Percentiles rank a stretch among this genome's conserved stretches.
Evolutionary conservation across 495 filamentous ascomycete genomes (phyloP).

Genomic region (Chaetomium fimeti): DNA sequence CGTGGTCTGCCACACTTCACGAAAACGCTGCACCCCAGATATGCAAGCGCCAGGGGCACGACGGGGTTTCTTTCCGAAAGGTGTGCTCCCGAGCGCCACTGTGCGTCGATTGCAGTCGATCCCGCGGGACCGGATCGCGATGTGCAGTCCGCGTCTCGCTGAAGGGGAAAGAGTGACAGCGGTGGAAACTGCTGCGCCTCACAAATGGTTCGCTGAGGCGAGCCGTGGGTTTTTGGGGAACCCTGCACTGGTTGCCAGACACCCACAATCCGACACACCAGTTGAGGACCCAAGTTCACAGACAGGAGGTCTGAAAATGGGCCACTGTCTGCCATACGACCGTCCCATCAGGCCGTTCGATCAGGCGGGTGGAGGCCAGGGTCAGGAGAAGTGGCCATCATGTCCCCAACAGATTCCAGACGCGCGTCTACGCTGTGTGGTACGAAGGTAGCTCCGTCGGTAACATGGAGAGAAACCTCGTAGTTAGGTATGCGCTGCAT

Average conservation of each 20-base stretch:
- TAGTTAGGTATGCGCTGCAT: not conserved
- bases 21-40: slow-evolving; percentile 3
- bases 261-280: not conserved
- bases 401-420: slow-evolving; percentile 5
- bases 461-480: not conserved
- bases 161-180: not conserved
- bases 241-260: slow-evolving; percentile 6
- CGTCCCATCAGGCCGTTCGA: slow-evolving; percentile 15
- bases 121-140: not conserved
- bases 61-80: not conserved
- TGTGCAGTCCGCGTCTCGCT: slow-evolving; percentile 8
- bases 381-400: not conserved
- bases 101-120: no score
- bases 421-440: slow-evolving; percentile 15
- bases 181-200: slow-evolving; percentile 25
- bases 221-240: slow-evolving; percentile 10
- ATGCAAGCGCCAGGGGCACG: not conserved
- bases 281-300: no score
- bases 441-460: no score
- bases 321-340: slow-evolving; percentile 16
- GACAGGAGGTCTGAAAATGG: slow-evolving; percentile 13
- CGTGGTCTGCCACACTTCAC: no score
- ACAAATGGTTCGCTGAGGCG: slow-evolving; percentile 12
- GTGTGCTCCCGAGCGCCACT: not conserved
- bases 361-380: slow-evolving; percentile 10